These are phyloP conservation scores for Glycyrrhiza uralensis DNA, from an alignment of 306 rosid genomes.

Conservation along the genomic window DNA sequence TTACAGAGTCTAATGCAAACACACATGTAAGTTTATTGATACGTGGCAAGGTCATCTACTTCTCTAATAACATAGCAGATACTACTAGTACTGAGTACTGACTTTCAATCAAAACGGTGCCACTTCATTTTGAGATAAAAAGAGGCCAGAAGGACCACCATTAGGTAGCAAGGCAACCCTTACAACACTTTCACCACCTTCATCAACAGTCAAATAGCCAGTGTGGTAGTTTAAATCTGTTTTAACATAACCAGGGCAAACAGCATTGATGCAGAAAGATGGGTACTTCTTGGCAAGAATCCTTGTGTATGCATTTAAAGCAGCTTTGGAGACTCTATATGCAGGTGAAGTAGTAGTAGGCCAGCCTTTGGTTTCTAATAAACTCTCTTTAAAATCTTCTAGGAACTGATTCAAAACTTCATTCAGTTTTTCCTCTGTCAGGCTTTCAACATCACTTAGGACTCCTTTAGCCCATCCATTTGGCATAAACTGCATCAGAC, in stretches of 20 bases:
- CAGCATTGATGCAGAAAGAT: conserved; percentile 25
- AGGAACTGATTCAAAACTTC: conserved; percentile 33
- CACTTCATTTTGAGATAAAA: conserved; percentile 19
- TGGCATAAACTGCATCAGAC: too few relatives aligned
- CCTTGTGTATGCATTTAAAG: conserved; percentile 49
- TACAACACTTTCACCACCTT: conserved; percentile 49
- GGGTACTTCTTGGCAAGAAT: conserved; percentile 38
- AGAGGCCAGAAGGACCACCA: conserved; percentile 34
- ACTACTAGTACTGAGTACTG: too few relatives aligned
- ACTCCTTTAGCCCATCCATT: conserved; percentile 40
- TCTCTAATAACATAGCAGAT: too few relatives aligned
- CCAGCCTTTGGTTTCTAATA: conserved; percentile 46
- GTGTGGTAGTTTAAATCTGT: conserved; percentile 33
- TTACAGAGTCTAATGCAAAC: too few relatives aligned
- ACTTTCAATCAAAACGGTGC: conserved; percentile 30
- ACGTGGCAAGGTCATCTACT: too few relatives aligned
- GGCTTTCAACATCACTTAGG: conserved; percentile 38
- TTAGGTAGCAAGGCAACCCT: conserved; percentile 43
- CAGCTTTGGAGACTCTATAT: conserved; percentile 48
- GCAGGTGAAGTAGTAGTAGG: conserved; percentile 22
- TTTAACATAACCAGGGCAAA: conserved; percentile 45
- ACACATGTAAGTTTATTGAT: too few relatives aligned
- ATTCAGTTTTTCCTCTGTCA: conserved; percentile 43
- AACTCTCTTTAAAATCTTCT: conserved; percentile 40
- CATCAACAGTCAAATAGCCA: conserved; percentile 42